Base-by-base conservation (phyloP, 2,329 filamentous ascomycete genomes). In the Albifimbria verrucaria region DNA sequence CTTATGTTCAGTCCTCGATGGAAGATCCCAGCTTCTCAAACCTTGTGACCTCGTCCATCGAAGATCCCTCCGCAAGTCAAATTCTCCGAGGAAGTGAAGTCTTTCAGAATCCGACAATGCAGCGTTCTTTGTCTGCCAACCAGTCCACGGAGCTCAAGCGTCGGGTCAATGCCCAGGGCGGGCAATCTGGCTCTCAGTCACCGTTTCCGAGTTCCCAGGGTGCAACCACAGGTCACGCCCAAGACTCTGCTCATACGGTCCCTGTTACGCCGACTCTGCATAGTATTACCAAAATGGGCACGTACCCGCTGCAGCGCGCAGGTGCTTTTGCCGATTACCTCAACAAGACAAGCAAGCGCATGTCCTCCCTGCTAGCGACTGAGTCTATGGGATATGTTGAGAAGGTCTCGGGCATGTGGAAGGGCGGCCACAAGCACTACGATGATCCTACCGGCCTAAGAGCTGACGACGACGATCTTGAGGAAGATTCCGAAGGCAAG, bases 351-450 rank as follows among this genome's bases (percentile, higher is more conserved):
- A 88, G 91, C 21, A 89, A 89, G 60, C 85, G 85, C 28, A 90
- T 97, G 85, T 90, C 90, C 55, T 90, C 79, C 24, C 74, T 96
- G 9, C 74, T 97, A 45, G 90, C 93, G 7, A 90, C 88, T 0
- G 92, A 97, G 68, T 95, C 93, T 1, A 96, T 96, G 86, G 92
- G 91, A 2, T 97, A 97, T 66, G 88, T 96, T 26, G 92, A 95
- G 65, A 97, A 97, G 69, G 92, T 97, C 0, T 96, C 93, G 0
- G 93, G 92, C 36, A 97, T 97, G 89, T 94, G 94, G 85, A 90
- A 92, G 60, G 94, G 94, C 28, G 90, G 90, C 12, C 87, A 88
- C 62, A 92, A 88, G 63, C 93, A 97, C 70, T 99, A 97, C 63
- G 86, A 88, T 48, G 88, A 83, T 43, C 77, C 78, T 2, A 68